Evolutionary conservation across 805 yeast genomes (phyloP), one percentile per base, ranked within the genome.

Genomic region (Saccharomycopsis guyanensis): DNA sequence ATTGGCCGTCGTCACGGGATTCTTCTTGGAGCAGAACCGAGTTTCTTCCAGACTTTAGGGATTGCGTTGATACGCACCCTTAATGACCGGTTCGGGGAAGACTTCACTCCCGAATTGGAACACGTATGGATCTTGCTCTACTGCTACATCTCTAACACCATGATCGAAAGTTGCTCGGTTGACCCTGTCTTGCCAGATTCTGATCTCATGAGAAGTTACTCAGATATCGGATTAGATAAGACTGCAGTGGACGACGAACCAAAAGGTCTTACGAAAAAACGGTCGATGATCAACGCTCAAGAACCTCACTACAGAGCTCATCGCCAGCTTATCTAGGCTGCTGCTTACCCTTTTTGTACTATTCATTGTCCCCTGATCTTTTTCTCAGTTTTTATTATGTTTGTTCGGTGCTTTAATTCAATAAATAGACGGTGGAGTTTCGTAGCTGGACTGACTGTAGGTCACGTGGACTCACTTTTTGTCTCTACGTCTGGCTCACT

Each of bases 111-210:
- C n/a, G 54, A 51, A 42, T 40, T 51, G 19, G 52, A 51, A 38
- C 42, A 50, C 32, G 39, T 46, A 3, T 61, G 64, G 64, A 49
- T 53, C 23, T 54, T 49, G 16, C 44, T 61, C 20, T 62, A 56
- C 46, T 52, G 58, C 37, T 60, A 54, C 45, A 43, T 61, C n/a
- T 52, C 58, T 12, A 59, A 58, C 40, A 55, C 63, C 5, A 53
- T 60, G 52, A 52, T 60, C 35, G 52, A 53, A 38, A 54, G 59
- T 16, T 59, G 57, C 36, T 36, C 43, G 6, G 48, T 49, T 27
- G 61, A 58, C 38, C 56, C 58, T n/a, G 38, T 49, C 4, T 41
- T 49, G 18, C 52, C 52, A 4, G 52, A 49, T 18, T 5, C 12
- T 23, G 19, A 8, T 15, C 37, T 33, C 20, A 15, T 33, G 18